Evolutionary conservation across 441 rosid genomes (phyloP).

Genomic region (Flueggea neowawraea): DNA sequence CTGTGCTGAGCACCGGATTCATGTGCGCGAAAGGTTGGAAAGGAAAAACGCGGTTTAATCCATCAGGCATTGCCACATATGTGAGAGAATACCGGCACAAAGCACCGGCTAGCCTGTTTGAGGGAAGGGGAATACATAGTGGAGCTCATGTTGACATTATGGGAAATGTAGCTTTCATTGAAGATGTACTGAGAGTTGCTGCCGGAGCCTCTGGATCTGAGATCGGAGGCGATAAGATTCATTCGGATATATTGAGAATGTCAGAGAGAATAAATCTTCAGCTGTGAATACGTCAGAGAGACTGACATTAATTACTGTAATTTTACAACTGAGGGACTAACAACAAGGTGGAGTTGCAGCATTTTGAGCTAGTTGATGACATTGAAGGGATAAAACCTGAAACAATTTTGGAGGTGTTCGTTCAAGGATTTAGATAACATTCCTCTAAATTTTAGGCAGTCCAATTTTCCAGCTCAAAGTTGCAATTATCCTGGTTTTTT

Average conservation of each 20-base stretch:
- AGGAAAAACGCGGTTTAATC: constrained; percentile 70
- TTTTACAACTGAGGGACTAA: no score
- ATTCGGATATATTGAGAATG: constrained; percentile 44
- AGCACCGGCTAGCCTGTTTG: constrained; percentile 43
- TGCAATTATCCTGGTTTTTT: no score
- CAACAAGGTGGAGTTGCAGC: no score
- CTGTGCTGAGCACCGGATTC: constrained; percentile 58
- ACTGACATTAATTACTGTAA: neutral
- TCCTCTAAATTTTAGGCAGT: no score
- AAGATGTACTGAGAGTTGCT: constrained; percentile 54
- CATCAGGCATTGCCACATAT: constrained; percentile 36
- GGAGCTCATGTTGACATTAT: constrained; percentile 64
- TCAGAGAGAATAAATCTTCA: constrained; percentile 40
- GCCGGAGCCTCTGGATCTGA: constrained; percentile 53
- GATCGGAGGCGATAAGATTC: constrained; percentile 51
- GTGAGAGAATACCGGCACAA: constrained; percentile 52
- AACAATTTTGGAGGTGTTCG: no score
- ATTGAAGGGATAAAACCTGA: no score
- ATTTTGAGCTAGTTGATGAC: no score
- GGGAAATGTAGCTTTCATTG: constrained; percentile 60
- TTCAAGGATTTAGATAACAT: no score
- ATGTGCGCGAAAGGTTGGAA: constrained; percentile 79
- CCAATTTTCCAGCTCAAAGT: no score
- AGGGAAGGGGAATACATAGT: constrained; percentile 50
- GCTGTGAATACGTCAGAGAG: constrained; percentile 20